These are phyloP conservation scores for Iris pallida DNA, from an alignment of 116 monocot species.

Conservation along the genomic window DNA sequence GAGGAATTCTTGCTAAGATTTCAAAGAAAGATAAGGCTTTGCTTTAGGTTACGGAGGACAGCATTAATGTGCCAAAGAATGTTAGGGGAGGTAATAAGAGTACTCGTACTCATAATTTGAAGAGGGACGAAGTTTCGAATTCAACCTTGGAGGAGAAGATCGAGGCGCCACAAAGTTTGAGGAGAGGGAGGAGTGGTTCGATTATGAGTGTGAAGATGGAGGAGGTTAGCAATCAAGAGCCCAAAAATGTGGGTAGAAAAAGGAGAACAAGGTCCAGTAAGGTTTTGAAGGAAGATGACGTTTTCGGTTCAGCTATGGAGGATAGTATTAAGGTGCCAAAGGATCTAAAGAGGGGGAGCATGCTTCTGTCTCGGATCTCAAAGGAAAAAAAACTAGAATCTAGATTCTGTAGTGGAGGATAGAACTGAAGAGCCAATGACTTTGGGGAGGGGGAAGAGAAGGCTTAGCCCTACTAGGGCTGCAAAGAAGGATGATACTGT, in stretches of 20 bases:
- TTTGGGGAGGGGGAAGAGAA: slow-evolving; percentile 8
- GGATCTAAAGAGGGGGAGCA: slow-evolving; percentile 2
- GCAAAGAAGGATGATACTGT: slow-evolving; percentile 4
- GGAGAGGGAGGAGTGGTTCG: background rate
- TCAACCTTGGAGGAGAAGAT: background rate
- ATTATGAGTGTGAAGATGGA: background rate
- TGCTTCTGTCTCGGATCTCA: slow-evolving; percentile 7
- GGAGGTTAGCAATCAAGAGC: background rate
- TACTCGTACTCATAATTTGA: background rate
- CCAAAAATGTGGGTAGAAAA: background rate
- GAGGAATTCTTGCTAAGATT: background rate
- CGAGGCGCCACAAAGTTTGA: background rate
- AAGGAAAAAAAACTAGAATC: slow-evolving; percentile 2
- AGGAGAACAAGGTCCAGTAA: slow-evolving; percentile 9
- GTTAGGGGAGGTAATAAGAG: too few relatives aligned
- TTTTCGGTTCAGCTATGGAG: background rate
- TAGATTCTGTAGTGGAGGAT: slow-evolving; percentile 15
- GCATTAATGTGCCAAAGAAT: background rate
- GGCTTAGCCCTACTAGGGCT: slow-evolving; percentile 12
- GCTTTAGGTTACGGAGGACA: background rate
- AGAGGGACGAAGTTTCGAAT: background rate
- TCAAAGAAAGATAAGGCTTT: background rate
- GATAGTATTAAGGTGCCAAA: slow-evolving; percentile 4
- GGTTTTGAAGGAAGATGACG: slow-evolving; percentile 1
- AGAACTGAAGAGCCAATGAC: background rate